Base-by-base conservation (phyloP, 805 yeast species). In the Pichia gijzeniarum region DNA sequence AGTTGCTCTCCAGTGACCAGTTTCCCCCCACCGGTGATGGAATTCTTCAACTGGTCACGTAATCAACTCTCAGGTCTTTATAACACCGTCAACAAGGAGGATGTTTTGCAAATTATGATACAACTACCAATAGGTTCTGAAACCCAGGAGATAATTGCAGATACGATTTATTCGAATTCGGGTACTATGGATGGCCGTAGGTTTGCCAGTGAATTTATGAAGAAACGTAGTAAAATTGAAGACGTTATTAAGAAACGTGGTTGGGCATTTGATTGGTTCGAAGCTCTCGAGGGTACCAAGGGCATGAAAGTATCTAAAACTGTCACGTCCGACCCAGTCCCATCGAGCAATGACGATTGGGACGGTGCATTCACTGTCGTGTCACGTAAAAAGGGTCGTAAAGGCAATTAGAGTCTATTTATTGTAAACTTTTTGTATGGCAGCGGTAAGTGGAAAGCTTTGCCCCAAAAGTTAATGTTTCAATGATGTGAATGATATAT, bases 151-250 rank as follows among this genome's bases (percentile, higher is more conserved):
- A 85, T 91, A 61, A 89, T 91, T 59, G 83, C 95, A 2, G 99
- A 91, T 59, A 87, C 96, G 12, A 80, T 91, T 48, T 89, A 88
- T 67, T 80, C 93, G 21, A 85, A 88, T 49, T 84, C 95, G 35
- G 76, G 90, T 3, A 83, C 90, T 1, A 81, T 91, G 85, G 96
- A 93, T 62, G 98, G 98, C 20, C 80, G 96, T 60, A 74, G 95
- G 53, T 91, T 90, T 70, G 96, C 99, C 0, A 77, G 75, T 46
- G 99, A 93, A 59, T 93, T 93, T 62, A 71, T 83, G 60, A 84
- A 82, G 65, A 80, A 85, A 60, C 82, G 93, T 59, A 74, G 73
- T 49, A 73, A 70, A 41, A 90, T 87, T 46, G 97, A 89, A 56
- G 74, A 59, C 34, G 63, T 64, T 40, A 73, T 76, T 47, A 72